Evolutionary conservation across 148 eudicot species (phyloP), one percentile per base, ranked within the genome.

Genomic region (Nepenthes mirabilis): DNA sequence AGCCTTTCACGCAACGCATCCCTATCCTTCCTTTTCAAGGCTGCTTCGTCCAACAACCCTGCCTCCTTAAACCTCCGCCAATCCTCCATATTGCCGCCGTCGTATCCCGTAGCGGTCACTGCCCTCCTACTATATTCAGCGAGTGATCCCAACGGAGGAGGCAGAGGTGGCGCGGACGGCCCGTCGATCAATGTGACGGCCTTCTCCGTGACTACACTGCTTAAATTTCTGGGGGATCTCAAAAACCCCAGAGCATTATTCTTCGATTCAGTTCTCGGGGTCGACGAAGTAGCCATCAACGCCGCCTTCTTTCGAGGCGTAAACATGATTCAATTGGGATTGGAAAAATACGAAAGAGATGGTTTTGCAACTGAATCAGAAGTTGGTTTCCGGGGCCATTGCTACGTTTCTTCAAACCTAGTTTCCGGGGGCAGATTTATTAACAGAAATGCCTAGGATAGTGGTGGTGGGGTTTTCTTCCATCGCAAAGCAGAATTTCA

Each of bases 21-120:
- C n/a, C 63, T 65, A 47, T 90, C 97, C 49, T 65, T 82, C 75
- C 67, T 68, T 73, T 77, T 85, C 72, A 90, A 62, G 2, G 71
- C 65, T 11, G 76, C 75, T 43, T 77, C 81, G 58, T 87, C 95
- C 69, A 87, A 60, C 67, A 90, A 68, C 35, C 97, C 97, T 8
- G 65, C 91, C 67, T 90, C 89, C 66, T 73, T 79, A 70, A 87
- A 90, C 82, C 82, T 60, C 66, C 71, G 80, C 97, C 97, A 87
- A 69, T 87, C 95, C 58, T 82, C 91, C 68, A 50, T 50, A 64
- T 68, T 73, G 11, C 65, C 79, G 6, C 43, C 58, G 6, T 61
- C 83, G 3, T 62, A 62, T 1, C 54, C 56, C 43, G 34, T 12
- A 14, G 9, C 63, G 34, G 9, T 60, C 59, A 6, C 3, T 59